A percentile compares a stretch with the other conserved stretches of the same genome.
These are phyloP conservation scores for Mycosphaerelloides madeirae DNA, from an alignment of 2,329 filamentous ascomycete genomes.

Conservation along the genomic window DNA sequence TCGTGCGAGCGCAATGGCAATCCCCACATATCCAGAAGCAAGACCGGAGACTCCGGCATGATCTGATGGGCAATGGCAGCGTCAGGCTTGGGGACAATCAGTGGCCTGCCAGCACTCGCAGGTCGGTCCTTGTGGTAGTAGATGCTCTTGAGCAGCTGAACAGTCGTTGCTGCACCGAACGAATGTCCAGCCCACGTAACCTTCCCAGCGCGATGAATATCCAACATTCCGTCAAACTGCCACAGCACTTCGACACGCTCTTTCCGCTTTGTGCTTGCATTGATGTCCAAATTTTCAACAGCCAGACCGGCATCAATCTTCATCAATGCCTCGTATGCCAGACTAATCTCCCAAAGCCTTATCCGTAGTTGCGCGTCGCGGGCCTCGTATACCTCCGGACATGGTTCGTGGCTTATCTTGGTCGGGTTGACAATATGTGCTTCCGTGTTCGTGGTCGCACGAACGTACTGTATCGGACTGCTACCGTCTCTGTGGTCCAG, in stretches of 20 bases:
- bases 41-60: conserved; percentile 59
- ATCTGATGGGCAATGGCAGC: conserved; percentile 62
- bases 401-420: conserved; percentile 56
- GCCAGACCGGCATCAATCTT: conserved; percentile 57
- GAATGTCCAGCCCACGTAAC: conserved; percentile 76
- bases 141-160: conserved; percentile 74
- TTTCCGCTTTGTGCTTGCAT: conserved; percentile 34
- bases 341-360: conserved; percentile 71
- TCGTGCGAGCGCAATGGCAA: conserved; percentile 63
- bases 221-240: conserved; percentile 58
- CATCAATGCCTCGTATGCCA: conserved; percentile 64
- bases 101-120: conserved; percentile 47
- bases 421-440: conserved; percentile 41
- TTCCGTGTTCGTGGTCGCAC: conserved; percentile 49
- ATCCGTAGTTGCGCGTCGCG: conserved; percentile 70
- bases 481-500: conserved; percentile 81
- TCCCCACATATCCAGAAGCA: conserved; percentile 78
- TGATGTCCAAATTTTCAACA: conserved; percentile 43
- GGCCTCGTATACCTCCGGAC: conserved; percentile 56
- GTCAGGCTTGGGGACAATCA: conserved; percentile 56
- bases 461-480: conserved; percentile 67
- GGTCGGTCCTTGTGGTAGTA: conserved; percentile 55
- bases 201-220: conserved; percentile 65
- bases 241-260: conserved; percentile 46
- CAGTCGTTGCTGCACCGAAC: conserved; percentile 69